Conservation (phyloP, 257 asterid genomes). For the Cynanchum wilfordii region DNA sequence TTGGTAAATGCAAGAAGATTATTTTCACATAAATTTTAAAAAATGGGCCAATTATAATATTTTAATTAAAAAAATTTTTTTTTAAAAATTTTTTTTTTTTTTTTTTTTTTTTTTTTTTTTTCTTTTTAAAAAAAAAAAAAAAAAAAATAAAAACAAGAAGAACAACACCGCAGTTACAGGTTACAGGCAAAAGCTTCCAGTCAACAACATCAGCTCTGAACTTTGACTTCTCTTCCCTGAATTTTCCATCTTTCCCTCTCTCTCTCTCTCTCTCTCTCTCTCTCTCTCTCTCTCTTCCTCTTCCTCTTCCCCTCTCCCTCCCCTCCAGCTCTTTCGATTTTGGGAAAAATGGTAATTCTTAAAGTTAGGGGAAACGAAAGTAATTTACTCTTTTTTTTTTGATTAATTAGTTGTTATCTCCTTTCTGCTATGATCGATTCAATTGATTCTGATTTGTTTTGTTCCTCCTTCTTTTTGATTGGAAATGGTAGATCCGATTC, state of each 20-base stretch:
- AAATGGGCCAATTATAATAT: too few relatives aligned
- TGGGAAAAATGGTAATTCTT: constrained; percentile 19
- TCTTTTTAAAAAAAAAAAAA: too few relatives aligned
- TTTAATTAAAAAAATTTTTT: too few relatives aligned
- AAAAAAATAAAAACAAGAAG: too few relatives aligned
- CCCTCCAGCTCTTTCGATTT: not conserved
- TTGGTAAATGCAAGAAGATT: too few relatives aligned
- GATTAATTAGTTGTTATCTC: not conserved
- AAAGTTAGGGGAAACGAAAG: not conserved
- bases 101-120: too few relatives aligned
- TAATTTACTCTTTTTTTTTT: not conserved
- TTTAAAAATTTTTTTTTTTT: too few relatives aligned
- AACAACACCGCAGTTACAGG: too few relatives aligned
- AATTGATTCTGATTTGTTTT: not conserved
- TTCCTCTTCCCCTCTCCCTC: not conserved
- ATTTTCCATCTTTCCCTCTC: constrained; percentile 12
- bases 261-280: not conserved
- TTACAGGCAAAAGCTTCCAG: not conserved
- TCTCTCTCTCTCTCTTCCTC: not conserved
- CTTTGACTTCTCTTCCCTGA: constrained; percentile 16
- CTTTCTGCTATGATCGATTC: not conserved
- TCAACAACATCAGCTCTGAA: constrained; percentile 9
- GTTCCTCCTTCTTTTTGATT: not conserved
- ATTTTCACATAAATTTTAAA: too few relatives aligned
- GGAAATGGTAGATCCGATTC: constrained; percentile 82